Conservation (phyloP, 441 rosid genomes). For the Adansonia rubrostipa region DNA sequence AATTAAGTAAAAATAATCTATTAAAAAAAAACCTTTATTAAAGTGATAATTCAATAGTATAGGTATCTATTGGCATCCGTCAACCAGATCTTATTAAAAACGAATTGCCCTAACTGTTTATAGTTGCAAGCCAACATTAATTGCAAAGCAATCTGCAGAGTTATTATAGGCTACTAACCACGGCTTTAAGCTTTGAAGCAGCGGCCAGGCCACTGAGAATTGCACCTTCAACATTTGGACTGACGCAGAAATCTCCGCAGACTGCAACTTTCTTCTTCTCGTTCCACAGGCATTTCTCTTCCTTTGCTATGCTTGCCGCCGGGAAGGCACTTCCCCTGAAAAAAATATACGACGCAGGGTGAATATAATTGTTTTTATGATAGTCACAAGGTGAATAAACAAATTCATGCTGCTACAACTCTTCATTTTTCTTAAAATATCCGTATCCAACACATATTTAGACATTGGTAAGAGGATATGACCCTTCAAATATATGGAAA, state of each 20-base stretch:
- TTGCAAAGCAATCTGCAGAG: conserved; percentile 10
- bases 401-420: too few relatives aligned
- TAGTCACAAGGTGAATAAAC: not conserved
- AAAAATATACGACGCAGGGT: not conserved
- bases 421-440: too few relatives aligned
- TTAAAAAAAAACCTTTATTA: too few relatives aligned
- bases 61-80: too few relatives aligned
- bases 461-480: too few relatives aligned
- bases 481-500: too few relatives aligned
- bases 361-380: not conserved
- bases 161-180: conserved; percentile 44
- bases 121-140: not conserved
- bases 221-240: conserved; percentile 79
- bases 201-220: conserved; percentile 75
- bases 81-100: not conserved
- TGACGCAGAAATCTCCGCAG: conserved; percentile 83
- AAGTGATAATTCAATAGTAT: too few relatives aligned
- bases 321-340: conserved; percentile 90
- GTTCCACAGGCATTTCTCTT: conserved; percentile 78
- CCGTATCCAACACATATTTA: too few relatives aligned
- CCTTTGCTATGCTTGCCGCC: conserved; percentile 57
- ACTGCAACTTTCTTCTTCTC: conserved; percentile 53
- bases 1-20: too few relatives aligned
- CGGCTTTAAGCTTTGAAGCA: conserved; percentile 59
- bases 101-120: not conserved